Evolutionary conservation across 371 early-diverging fungal genomes (phyloP).

Genomic region (Lichtheimia hyalospora): DNA sequence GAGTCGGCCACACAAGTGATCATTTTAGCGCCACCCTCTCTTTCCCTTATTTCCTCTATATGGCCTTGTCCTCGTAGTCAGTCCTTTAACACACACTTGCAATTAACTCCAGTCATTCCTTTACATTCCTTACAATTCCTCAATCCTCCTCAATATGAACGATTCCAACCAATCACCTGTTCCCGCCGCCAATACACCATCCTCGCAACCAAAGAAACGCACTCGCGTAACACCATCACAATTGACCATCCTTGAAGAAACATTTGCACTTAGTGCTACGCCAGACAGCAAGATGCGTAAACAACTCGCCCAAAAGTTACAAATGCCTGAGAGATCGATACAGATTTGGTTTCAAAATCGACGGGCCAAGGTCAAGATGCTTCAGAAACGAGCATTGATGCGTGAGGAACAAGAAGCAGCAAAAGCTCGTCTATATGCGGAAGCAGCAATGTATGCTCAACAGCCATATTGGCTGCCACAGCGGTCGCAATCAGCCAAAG

Average conservation of each 20-base stretch:
- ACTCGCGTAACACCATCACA: constrained; percentile 77
- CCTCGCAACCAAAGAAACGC: constrained; percentile 51
- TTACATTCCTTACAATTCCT: constrained; percentile 11
- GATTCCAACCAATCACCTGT: constrained; percentile 5
- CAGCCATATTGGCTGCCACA: constrained; percentile 14
- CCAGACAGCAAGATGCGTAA: constrained; percentile 85
- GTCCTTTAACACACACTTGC: constrained; percentile 8
- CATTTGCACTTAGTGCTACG: constrained; percentile 65
- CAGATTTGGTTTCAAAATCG: constrained; percentile 99
- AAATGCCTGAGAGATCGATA: constrained; percentile 92
- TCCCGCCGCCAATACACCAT: constrained; percentile 6
- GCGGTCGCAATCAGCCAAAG: constrained; percentile 13
- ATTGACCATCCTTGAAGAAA: constrained; percentile 71
- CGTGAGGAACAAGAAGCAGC: constrained; percentile 57
- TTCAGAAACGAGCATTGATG: constrained; percentile 52
- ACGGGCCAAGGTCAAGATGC: constrained; percentile 89
- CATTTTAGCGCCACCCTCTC: constrained; percentile 9
- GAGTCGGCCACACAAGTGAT: too few relatives aligned
- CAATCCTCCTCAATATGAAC: constrained; percentile 7
- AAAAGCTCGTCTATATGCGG: constrained; percentile 32
- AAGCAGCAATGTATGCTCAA: constrained; percentile 24
- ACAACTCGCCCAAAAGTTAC: constrained; percentile 79
- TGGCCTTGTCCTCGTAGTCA: constrained; percentile 16
- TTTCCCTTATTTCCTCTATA: constrained; percentile 9
- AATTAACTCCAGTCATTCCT: constrained; percentile 12